Base-by-base conservation (phyloP, 768 basidiomycete genomes). In the Leccinum obscurum region DNA sequence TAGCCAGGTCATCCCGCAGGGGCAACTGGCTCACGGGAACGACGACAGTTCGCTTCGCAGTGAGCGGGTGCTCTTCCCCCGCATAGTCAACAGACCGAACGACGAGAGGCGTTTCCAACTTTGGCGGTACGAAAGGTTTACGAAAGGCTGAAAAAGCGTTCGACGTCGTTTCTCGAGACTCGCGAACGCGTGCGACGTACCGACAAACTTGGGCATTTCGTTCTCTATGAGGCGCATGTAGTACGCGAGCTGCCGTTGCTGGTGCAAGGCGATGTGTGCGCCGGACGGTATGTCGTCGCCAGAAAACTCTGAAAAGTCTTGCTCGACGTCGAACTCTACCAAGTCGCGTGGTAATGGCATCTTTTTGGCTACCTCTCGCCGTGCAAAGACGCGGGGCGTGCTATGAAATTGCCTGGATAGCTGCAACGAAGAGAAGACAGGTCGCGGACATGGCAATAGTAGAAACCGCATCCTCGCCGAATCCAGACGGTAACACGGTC, bases 151-250 rank as follows among this genome's bases (percentile, higher is more conserved):
- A 46, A 59, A 46, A 37, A 56, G 49, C 52, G 56, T 49, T 50
- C 54, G 54, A 49, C 48, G 35, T 48, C 61, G 13, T 49, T 60
- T 56, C 39, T 59, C 65, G 51, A 41, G 52, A 56, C 48, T 22
- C 20, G 53, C n/a, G 54, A 32, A 55, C 41, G 17, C 24, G 56
- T 53, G 37, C n/a, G 4, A 72, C 80, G 70, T 59, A 94, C 95
- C 88, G 66, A 92, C 86, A 54, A 96, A 84, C 71, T 90, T 86
- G 22, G 90, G 89, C 83, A 93, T 85, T 75, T 96, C 93, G 64
- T 90, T 86, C 71, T 94, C 93, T 60, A 95, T 92, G 62, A 95
- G 80, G 55, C 93, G 83, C 70, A 95, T 77, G 71, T 93, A 91
- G 65, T 91, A 83, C 48, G 94, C 75, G 50, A 84, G 77, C 69